Evolutionary conservation across 116 monocot species (phyloP).

Genomic region (Phalaenopsis hybrid): DNA sequence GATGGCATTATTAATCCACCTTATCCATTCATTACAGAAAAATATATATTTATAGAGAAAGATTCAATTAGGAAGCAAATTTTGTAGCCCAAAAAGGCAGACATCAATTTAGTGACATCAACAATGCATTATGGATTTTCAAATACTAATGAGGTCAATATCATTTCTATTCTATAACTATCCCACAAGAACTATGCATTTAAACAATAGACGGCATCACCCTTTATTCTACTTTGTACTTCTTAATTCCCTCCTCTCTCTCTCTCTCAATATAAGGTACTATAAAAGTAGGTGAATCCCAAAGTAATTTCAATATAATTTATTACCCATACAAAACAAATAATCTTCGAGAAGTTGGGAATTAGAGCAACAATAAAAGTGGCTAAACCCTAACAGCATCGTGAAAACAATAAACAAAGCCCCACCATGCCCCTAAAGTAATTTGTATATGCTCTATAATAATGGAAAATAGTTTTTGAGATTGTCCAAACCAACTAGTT

Average conservation of each 20-base stretch:
- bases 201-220: background rate
- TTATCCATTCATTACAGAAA: background rate
- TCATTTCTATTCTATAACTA: background rate
- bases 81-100: background rate
- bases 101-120: background rate
- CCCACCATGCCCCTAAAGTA: background rate
- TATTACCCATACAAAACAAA: background rate
- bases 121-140: background rate
- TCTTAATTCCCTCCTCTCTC: background rate
- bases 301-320: background rate
- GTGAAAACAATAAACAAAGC: background rate
- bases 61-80: too few species aligned
- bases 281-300: background rate
- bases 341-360: background rate
- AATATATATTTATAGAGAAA: background rate
- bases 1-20: background rate
- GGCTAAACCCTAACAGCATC: background rate
- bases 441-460: too few species aligned
- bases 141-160: background rate
- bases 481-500: too few species aligned
- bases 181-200: background rate
- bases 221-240: background rate
- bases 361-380: background rate
- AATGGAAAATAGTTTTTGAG: too few species aligned
- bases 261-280: background rate